Evolutionary conservation across 495 filamentous ascomycete species (phyloP).

Genomic region (Podospora australis): DNA sequence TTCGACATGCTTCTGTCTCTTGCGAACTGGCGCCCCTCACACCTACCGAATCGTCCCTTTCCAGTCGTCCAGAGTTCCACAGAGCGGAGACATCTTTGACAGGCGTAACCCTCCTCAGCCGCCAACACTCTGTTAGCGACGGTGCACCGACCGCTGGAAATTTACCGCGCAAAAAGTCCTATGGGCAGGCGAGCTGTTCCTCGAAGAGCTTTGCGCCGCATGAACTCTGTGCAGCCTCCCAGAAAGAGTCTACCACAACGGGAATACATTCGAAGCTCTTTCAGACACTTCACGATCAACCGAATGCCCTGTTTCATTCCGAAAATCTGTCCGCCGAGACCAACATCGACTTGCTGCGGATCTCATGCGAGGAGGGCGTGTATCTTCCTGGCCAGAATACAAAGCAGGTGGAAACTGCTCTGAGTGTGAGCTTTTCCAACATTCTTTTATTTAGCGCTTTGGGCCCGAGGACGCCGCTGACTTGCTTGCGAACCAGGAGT

Average conservation of each 20-base stretch:
- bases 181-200: background rate
- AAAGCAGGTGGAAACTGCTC: background rate
- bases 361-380: background rate
- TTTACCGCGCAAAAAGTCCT: background rate
- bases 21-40: too few relatives aligned
- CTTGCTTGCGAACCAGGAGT: too few relatives aligned
- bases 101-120: background rate
- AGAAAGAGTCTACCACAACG: background rate
- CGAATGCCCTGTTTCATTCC: background rate
- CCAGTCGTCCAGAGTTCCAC: background rate
- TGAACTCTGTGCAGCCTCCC: background rate
- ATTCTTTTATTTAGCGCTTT: too few relatives aligned
- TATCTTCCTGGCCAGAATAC: background rate
- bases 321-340: background rate
- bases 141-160: background rate
- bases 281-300: background rate
- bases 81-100: background rate
- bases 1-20: too few relatives aligned
- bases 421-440: too few relatives aligned
- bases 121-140: background rate
- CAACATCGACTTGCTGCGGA: background rate
- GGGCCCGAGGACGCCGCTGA: too few relatives aligned
- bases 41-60: background rate
- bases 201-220: background rate
- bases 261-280: background rate